Conservation (phyloP, 2,329 filamentous ascomycete genomes). For the Ophiognomonia clavigignenti-juglandacearum region DNA sequence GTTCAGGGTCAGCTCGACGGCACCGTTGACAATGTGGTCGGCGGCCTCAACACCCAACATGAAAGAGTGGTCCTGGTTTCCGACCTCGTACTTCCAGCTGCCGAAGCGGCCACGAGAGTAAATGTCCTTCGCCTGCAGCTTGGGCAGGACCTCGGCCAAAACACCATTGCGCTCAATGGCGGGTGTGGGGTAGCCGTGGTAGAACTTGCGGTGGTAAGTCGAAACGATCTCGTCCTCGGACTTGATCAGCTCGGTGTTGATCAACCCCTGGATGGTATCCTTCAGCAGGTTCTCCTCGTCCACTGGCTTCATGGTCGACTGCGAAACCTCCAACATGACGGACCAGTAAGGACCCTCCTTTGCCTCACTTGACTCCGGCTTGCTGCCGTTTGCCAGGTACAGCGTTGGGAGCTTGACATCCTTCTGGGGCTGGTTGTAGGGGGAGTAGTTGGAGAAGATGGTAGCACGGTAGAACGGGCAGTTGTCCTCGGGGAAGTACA, state of each 20-base stretch:
- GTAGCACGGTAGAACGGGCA: constrained; percentile 99
- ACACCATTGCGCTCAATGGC: constrained; percentile 92
- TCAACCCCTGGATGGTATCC: constrained; percentile 90
- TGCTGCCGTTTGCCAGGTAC: constrained; percentile 80
- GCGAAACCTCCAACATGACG: constrained; percentile 97
- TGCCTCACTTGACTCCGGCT: constrained; percentile 65
- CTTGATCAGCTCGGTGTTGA: constrained; percentile 97
- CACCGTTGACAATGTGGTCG: constrained; percentile 84
- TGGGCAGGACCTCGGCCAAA: constrained; percentile 86
- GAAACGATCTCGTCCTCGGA: constrained; percentile 91
- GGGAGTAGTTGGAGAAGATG: constrained; percentile 99
- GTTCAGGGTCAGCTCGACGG: constrained; percentile 89
- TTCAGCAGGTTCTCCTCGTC: constrained; percentile 77
- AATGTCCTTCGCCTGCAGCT: constrained; percentile 87
- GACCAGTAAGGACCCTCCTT: constrained; percentile 98
- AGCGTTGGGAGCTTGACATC: constrained; percentile 81
- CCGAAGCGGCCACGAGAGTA: constrained; percentile 95
- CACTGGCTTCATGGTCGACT: constrained; percentile 93
- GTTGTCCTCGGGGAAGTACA: constrained; percentile 99
- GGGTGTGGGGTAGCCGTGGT: constrained; percentile 97
- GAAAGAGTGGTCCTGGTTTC: constrained; percentile 96
- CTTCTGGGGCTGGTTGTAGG: constrained; percentile 87
- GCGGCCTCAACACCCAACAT: constrained; percentile 95
- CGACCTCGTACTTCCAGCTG: constrained; percentile 93
- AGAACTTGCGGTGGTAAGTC: constrained; percentile 95